Evolutionary conservation across 176 grass and related monocot species (phyloP), one percentile per base, ranked within the genome.

Genomic region (Ampelocalamus luodianensis): DNA sequence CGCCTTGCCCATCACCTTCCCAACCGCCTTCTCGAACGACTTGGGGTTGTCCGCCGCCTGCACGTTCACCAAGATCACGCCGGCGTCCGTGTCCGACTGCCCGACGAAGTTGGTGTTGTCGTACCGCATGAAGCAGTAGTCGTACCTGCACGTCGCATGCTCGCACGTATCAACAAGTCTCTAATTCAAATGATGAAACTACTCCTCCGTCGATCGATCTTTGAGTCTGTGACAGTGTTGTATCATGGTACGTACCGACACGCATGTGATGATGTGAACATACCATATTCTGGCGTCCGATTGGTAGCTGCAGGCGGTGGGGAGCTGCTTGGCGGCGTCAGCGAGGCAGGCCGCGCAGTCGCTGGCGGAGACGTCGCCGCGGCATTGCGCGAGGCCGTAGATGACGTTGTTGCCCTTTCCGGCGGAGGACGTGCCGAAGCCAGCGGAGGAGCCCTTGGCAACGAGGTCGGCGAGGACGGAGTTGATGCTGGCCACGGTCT

Each of bases 81-180:
- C 87, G 11, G 48, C 61, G 66, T 51, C 67, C 23, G 84, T 85
- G 89, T 91, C 89, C 26, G 61, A 22, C 77, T 87, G 49, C 22
- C 92, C 87, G 26, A 77, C 2, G 87, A 94, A 94, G 81, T 82
- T n/a, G 3, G 27, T 51, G 89, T 65, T 63, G 50, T 89, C 84
- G 71, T 91, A 91, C 49, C 92, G 83, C 84, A 91, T 56, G 89
- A 91, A 94, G 81, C 92, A 94, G 87, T 85, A 91, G 89, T 94
- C 92, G 44, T 91, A 91, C 88, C 88, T 90, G 82, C 44, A 71
- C 22, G 72, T 39, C 22, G 10, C 3, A 18, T 3, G 53, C 16
- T 16, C 38, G 56, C 15, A 40, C 8, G 23, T 8, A 54, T 4
- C 34, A 78, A 44, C 43, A 56, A 11, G 40, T 10, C 23, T 15